Evolutionary conservation across 2,329 filamentous ascomycete genomes (phyloP).

Genomic region (Metarhizium album): DNA sequence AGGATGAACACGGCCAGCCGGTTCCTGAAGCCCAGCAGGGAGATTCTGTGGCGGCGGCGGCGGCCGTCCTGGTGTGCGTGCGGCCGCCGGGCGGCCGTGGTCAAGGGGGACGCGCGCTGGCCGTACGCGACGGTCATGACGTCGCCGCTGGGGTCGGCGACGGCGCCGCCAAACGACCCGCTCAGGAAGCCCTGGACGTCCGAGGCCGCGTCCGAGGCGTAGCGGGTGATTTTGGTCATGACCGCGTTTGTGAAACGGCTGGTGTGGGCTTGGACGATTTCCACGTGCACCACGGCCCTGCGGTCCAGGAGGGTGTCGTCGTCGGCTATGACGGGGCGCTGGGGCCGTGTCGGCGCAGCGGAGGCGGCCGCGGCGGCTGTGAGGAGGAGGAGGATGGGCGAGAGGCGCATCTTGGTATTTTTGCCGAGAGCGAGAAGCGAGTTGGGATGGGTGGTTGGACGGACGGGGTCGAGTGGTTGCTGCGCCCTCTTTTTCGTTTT

Average conservation of each 20-base stretch:
- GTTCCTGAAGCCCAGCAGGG: conserved; percentile 7
- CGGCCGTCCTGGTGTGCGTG: too few species aligned
- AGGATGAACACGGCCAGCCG: conserved; percentile 10
- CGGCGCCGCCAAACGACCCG: conserved; percentile 4
- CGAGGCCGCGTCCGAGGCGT: conserved; percentile 4
- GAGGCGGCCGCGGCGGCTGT: neutral
- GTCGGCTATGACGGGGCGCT: conserved; percentile 6
- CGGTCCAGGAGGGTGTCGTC: conserved; percentile 9
- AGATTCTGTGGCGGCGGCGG: conserved; percentile 2
- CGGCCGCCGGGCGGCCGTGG: neutral
- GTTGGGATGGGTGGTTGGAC: too few species aligned
- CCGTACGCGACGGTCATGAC: conserved; percentile 7
- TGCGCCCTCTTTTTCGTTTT: too few species aligned
- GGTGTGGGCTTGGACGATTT: conserved; percentile 2
- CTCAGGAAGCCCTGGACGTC: conserved; percentile 7
- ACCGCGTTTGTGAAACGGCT: neutral
- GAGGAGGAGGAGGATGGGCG: conserved; percentile 2
- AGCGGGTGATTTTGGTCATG: conserved; percentile 6
- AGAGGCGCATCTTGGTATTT: neutral
- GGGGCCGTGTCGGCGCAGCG: conserved; percentile 2
- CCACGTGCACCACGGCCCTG: neutral
- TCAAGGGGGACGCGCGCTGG: neutral
- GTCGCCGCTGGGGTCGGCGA: conserved; percentile 11
- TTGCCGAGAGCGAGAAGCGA: too few species aligned
- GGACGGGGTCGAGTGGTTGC: too few species aligned